Base-by-base conservation (phyloP, 352 stramenopile genomes). In the Globisporangium recalcitrans region DNA sequence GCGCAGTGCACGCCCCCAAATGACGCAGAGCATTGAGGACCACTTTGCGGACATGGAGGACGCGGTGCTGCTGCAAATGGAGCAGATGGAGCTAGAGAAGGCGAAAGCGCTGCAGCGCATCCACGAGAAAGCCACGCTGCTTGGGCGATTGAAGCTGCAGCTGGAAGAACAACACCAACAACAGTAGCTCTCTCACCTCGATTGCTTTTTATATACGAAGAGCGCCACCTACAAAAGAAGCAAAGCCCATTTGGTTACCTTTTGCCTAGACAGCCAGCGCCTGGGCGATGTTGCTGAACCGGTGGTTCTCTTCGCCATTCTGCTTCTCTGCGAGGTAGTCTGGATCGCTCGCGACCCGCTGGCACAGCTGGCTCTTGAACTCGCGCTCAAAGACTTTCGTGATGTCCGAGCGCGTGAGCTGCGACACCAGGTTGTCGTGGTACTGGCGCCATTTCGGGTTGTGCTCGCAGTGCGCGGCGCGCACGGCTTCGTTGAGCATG, bases 401-500 rank as follows among this genome's bases (percentile, higher is more conserved):
- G 48, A 89, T 77, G 10, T 73, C 80, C 14, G 72, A 80, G 48
- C 78, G 66, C 21, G 68, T 68, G 27, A 89, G 53, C 40, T 88
- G 72, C 11, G 74, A 82, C 21, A 82, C 74, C 5, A 90, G 63
- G 27, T 73, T 77, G 24, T 85, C 73, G 27, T 73, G 72, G 51
- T 85, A 72, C 60, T 80, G 55, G 52, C 67, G 74, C 82, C 82
- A 91, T 63, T 67, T 72, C 9, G 58, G 40, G 64, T 76, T 83
- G 60, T 84, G 72, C 52, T 91, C 82, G 60, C 81, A 71, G 14
- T 80, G 75, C 19, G 77, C 70, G 9, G 73, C 76, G 19, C 84
- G 80, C 40, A 93, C 84, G 3, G 78, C 73, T 44, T 88, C 78
- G 42, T 85, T 80, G 16, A 93, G 65, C 57, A 91, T 61, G 29